phyloP scores from a whole-genome alignment of 2,329 filamentous ascomycete species.

The Fusarium vanettenii region DNA sequence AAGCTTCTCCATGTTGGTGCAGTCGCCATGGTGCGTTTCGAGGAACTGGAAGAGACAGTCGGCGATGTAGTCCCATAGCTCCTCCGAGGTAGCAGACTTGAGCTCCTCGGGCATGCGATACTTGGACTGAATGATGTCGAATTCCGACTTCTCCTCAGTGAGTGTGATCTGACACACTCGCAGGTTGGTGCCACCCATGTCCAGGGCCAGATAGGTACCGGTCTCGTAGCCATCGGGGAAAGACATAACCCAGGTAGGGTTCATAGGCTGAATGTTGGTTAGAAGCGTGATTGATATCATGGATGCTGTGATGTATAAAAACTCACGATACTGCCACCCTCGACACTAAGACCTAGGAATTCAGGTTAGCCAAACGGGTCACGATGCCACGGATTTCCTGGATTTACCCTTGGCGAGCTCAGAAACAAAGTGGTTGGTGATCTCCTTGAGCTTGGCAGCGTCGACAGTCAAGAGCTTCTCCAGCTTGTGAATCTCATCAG shows the following conservation, averaged over 20 bases:
- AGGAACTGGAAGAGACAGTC: conserved; percentile 93
- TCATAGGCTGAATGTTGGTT: conserved; percentile 81
- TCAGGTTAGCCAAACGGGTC: conserved; percentile 20
- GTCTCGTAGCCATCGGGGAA: conserved; percentile 89
- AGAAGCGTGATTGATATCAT: conserved; percentile 6
- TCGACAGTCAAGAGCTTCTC: conserved; percentile 88
- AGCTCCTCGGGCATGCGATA: conserved; percentile 95
- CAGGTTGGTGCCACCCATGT: conserved; percentile 97
- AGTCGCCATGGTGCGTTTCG: conserved; percentile 81
- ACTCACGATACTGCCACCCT: conserved; percentile 93
- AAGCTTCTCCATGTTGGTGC: conserved; percentile 70
- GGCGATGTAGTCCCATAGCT: conserved; percentile 95
- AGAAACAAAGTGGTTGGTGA: conserved; percentile 88
- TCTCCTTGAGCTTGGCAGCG: conserved; percentile 83
- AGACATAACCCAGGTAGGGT: conserved; percentile 94
- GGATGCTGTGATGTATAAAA: background rate
- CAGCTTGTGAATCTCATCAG: conserved; percentile 82
- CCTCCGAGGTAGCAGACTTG: conserved; percentile 84
- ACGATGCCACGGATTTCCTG: background rate
- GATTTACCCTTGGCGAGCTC: conserved; percentile 84
- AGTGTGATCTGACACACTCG: conserved; percentile 94
- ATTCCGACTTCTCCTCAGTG: conserved; percentile 87
- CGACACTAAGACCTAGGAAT: conserved; percentile 77
- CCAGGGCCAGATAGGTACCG: conserved; percentile 88
- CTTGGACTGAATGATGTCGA: conserved; percentile 95